Percentiles rank a stretch among this genome's conserved stretches.
Evolutionary conservation across 306 rosid genomes (phyloP).

Genomic region (Dryas octopetala): DNA sequence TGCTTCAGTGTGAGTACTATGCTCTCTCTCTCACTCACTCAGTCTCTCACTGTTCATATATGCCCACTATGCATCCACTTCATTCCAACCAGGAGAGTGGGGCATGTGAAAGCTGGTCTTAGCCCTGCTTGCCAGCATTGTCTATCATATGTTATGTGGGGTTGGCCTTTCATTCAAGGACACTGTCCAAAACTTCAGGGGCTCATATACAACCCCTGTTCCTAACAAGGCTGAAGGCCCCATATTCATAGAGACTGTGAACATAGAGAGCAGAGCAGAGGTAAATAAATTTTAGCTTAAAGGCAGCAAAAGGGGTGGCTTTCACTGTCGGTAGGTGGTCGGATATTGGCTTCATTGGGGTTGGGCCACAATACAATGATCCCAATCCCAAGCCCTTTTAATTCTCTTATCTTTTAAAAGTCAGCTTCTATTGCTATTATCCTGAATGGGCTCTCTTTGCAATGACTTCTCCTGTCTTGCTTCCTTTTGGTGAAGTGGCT

Average conservation of each 20-base stretch:
- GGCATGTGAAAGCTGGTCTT: constrained; percentile 61
- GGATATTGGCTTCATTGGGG: constrained; percentile 23
- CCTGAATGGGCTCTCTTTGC: constrained; percentile 46
- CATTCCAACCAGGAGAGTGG: constrained; percentile 52
- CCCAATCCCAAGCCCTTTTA: constrained; percentile 10
- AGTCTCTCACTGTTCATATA: too few relatives aligned
- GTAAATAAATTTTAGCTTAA: neutral
- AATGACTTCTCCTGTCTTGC: constrained; percentile 48
- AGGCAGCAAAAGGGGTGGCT: constrained; percentile 24
- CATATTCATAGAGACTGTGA: too few relatives aligned
- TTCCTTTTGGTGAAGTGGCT: constrained; percentile 42
- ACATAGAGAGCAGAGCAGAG: too few relatives aligned
- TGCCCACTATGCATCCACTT: constrained; percentile 37
- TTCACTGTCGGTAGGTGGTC: constrained; percentile 61
- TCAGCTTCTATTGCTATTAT: constrained; percentile 43
- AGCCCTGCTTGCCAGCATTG: constrained; percentile 33
- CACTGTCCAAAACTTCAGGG: constrained; percentile 9
- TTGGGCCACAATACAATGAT: constrained; percentile 18
- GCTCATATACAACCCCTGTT: neutral
- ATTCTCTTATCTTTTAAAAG: constrained; percentile 14
- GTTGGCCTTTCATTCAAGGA: neutral
- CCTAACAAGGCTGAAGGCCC: too few relatives aligned
- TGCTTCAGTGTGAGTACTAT: too few relatives aligned
- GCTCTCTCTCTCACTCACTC: too few relatives aligned
- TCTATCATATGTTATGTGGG: neutral